These are phyloP conservation scores for Saccharomyces paradoxus DNA, from an alignment of 805 yeast genomes.

Conservation along the genomic window DNA sequence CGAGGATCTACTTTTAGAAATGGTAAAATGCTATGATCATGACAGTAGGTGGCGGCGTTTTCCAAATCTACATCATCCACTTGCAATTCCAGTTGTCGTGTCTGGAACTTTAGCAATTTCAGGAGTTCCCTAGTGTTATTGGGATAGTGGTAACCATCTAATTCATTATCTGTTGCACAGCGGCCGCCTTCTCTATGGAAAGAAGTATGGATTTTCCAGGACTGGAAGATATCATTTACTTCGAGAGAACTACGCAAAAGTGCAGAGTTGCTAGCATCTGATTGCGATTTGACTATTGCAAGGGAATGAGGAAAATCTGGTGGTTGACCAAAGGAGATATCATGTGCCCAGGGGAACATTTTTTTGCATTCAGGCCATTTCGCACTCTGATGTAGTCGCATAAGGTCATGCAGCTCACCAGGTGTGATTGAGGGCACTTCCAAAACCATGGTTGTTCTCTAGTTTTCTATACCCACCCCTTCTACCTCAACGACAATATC, in stretches of 20 bases:
- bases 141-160: constrained; percentile 3
- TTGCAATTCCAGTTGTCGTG: neutral
- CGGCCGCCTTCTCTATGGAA: constrained; percentile 6
- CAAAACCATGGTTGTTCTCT: neutral
- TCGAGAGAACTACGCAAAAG: constrained; percentile 46
- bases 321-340: constrained; percentile 49
- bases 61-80: constrained; percentile 25
- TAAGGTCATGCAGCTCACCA: constrained; percentile 7
- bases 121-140: constrained; percentile 7
- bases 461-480: neutral
- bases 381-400: constrained; percentile 7
- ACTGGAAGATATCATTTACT: constrained; percentile 43
- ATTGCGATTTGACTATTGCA: constrained; percentile 27
- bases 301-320: constrained; percentile 42
- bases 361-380: constrained; percentile 54
- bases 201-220: constrained; percentile 24
- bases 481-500: neutral
- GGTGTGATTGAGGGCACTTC: constrained; percentile 3
- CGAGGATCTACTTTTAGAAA: constrained; percentile 38
- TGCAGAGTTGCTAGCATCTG: constrained; percentile 25
- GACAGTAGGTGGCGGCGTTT: constrained; percentile 12
- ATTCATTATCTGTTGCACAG: neutral
- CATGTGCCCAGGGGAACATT: constrained; percentile 91
- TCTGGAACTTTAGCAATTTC: constrained; percentile 1
- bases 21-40: constrained; percentile 28